These are phyloP conservation scores for Fusarium sp. DNA, from an alignment of 2,329 filamentous ascomycete genomes.

Conservation along the genomic window DNA sequence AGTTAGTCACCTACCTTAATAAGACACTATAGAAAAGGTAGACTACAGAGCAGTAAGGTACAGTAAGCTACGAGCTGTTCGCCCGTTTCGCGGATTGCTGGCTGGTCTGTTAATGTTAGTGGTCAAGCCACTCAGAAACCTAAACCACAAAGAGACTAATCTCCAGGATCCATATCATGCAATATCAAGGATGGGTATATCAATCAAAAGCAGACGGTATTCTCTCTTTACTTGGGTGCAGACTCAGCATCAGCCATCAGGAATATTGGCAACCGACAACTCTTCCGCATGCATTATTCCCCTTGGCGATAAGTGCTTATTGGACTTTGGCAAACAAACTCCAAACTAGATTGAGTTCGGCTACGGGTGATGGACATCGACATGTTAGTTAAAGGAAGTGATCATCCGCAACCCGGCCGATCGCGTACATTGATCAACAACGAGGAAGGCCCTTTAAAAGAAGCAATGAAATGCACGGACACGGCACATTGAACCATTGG, in stretches of 20 bases:
- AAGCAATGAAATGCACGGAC: conserved; percentile 18
- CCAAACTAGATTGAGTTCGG: conserved; percentile 16
- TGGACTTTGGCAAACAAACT: conserved; percentile 12
- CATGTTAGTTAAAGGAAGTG: conserved; percentile 14
- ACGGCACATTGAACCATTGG: not conserved
- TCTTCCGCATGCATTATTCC: not conserved
- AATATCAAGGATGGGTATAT: not conserved
- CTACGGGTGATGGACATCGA: conserved; percentile 27
- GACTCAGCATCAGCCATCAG: not conserved
- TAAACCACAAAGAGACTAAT: not conserved
- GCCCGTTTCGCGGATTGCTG: conserved; percentile 1
- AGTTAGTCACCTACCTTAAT: not conserved
- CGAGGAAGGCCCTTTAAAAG: not conserved
- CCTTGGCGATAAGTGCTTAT: not conserved
- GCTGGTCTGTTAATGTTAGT: not conserved
- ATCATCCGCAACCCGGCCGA: conserved; percentile 19
- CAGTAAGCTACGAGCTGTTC: not conserved
- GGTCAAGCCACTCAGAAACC: not conserved
- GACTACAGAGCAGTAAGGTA: not conserved
- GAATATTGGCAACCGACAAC: not conserved
- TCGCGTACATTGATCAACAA: conserved; percentile 26
- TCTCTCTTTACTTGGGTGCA: not conserved
- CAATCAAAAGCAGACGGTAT: not conserved
- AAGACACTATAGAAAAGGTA: not conserved
- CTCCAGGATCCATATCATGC: not conserved